phyloP scores from a whole-genome alignment of 2,329 filamentous ascomycete species.

The Pseudogymnoascus sp. region DNA sequence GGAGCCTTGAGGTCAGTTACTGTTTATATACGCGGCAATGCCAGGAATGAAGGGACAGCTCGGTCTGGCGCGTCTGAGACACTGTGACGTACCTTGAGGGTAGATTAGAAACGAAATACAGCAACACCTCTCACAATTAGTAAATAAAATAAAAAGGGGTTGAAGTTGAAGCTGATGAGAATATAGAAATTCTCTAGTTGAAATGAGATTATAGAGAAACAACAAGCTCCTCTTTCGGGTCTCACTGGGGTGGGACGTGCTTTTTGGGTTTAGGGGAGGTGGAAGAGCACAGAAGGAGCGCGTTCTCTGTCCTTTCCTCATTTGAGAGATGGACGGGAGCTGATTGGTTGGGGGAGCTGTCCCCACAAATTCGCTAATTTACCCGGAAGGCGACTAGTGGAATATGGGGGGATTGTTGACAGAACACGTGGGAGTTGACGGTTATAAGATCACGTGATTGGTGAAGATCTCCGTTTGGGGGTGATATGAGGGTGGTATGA shows the following conservation, averaged over 20 bases:
- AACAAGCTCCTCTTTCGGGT: not conserved
- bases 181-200: not conserved
- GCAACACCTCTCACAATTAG: constrained; percentile 2
- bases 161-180: not conserved
- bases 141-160: not conserved
- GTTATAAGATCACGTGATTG: not conserved
- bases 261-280: not conserved
- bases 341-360: not conserved
- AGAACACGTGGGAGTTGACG: not conserved
- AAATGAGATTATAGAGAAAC: not conserved
- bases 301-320: constrained; percentile 4
- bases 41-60: not conserved
- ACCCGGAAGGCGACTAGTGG: constrained; percentile 1
- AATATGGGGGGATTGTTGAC: not conserved
- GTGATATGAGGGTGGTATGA: too few species aligned
- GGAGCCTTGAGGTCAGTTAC: not conserved
- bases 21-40: not conserved
- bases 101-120: constrained; percentile 10
- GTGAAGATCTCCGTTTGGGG: not conserved
- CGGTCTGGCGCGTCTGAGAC: not conserved
- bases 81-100: constrained; percentile 4
- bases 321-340: not conserved
- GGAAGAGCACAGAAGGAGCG: constrained; percentile 4
- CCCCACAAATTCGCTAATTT: constrained; percentile 6
- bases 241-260: not conserved